Base-by-base conservation (phyloP, 768 basidiomycete genomes). In the Hygrophoropsis aurantiaca region DNA sequence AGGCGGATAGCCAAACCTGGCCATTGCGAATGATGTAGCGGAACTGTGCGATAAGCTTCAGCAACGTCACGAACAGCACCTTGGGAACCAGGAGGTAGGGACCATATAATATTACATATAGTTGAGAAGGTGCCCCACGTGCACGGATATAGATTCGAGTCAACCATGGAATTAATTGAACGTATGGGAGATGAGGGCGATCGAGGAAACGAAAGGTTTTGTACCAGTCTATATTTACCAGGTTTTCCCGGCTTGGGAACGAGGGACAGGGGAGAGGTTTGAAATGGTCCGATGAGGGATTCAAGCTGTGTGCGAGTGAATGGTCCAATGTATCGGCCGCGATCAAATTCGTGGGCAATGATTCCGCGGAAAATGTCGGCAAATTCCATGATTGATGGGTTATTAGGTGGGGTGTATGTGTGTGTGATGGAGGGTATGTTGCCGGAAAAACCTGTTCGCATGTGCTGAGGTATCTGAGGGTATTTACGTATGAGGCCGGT, bases 61-160 rank as follows among this genome's bases (percentile, higher is more conserved):
- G 62, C 51, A 1, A 72, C 55, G 36, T 73, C 71, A 0, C 60
- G 52, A 0, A 59, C 55, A 0, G 58, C 68, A 1, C 41, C 61
- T 54, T 73, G 60, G 1, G 66, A 61, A 0, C 58, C 59, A 2
- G 60, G 64, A 3, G 70, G 70, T 0, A 70, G 63, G 3, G 36
- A 18, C 2, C 36, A 50, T 16, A 64, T 50, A 2, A 64, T 42
- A 15, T 61, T 45, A 16, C 53, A 66, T 0, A 74, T 49, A 0
- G 61, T 58, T 0, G 54, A 40, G 41, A 78, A 77, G 0, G 74
- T 74, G 0, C 74, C 72, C 74, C 72, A 30, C 0, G 68, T 71
- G 58, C 72, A 77, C 0, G 74, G 75, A 47, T 66, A 65, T 8
- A 50, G 15, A 19, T 55, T 42, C 0, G 71, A 58, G 27, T 69